Conservation (phyloP, 805 yeast species). For the Lipomyces chichibuensis region DNA sequence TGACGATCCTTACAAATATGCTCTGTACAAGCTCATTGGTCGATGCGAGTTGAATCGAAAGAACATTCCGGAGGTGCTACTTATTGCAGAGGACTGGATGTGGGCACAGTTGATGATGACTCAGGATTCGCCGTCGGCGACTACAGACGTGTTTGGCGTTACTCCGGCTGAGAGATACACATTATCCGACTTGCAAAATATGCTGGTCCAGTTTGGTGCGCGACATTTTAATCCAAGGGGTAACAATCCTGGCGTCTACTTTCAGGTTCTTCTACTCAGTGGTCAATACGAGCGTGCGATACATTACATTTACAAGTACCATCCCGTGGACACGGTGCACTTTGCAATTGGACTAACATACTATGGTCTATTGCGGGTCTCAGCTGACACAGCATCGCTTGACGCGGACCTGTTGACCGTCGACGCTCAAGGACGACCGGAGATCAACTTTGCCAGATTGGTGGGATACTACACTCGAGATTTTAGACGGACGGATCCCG, state of each 20-base stretch:
- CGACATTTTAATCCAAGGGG: constrained; percentile 65
- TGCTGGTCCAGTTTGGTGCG: constrained; percentile 71
- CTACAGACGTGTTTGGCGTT: constrained; percentile 27
- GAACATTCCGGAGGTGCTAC: constrained; percentile 68
- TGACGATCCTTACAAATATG: constrained; percentile 87
- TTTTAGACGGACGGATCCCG: constrained; percentile 83
- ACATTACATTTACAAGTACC: constrained; percentile 60
- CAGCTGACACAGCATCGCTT: constrained; percentile 41
- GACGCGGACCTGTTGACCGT: constrained; percentile 46
- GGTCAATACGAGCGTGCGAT: constrained; percentile 85
- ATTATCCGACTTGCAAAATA: constrained; percentile 71
- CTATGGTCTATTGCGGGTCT: constrained; percentile 65
- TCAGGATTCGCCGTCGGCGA: constrained; percentile 27
- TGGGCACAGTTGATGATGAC: constrained; percentile 88
- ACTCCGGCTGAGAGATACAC: constrained; percentile 51
- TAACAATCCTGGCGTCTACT: constrained; percentile 67
- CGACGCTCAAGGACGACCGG: constrained; percentile 44
- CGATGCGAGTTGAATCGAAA: constrained; percentile 75
- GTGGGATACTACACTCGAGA: constrained; percentile 80
- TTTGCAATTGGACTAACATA: constrained; percentile 79
- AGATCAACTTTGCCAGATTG: constrained; percentile 58
- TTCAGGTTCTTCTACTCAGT: constrained; percentile 69
- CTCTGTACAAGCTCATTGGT: constrained; percentile 90
- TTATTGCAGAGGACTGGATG: constrained; percentile 92
- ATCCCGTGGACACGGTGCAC: constrained; percentile 87